Conservation (phyloP, 371 early-diverging fungal species). For the Saksenaea vasiformis region DNA sequence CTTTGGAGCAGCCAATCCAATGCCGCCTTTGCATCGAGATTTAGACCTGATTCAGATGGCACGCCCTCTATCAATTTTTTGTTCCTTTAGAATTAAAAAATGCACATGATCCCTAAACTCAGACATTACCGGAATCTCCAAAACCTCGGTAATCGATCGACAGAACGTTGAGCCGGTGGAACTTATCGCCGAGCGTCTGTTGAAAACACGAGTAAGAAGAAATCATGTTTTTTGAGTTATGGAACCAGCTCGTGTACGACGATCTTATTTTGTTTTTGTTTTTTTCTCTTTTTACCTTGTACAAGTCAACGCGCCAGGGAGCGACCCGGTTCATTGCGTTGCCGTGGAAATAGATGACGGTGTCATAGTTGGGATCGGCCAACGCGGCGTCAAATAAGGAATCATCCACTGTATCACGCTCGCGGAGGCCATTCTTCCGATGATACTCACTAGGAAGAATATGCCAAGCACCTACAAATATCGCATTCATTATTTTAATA, state of each 20-base stretch:
- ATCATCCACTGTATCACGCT: slow-evolving; percentile 10
- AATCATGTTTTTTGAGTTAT: not conserved
- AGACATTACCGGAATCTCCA: slow-evolving; percentile 42
- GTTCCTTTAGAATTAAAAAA: not conserved
- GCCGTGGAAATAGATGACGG: slow-evolving; percentile 49
- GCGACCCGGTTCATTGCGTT: slow-evolving; percentile 47
- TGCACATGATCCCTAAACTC: not conserved
- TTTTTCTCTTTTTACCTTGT: slow-evolving; percentile 30
- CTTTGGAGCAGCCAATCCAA: slow-evolving; percentile 36
- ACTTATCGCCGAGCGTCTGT: slow-evolving; percentile 23
- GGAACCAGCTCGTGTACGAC: not conserved
- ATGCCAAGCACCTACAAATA: slow-evolving; percentile 44
- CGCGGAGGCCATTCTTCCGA: slow-evolving; percentile 20
- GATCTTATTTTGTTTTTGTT: not conserved
- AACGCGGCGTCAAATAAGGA: slow-evolving; percentile 31
- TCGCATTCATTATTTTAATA: not conserved
- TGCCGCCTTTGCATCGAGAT: slow-evolving; percentile 37
- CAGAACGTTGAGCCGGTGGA: slow-evolving; percentile 38
- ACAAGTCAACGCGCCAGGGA: slow-evolving; percentile 46
- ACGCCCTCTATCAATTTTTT: slow-evolving; percentile 27
- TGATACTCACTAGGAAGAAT: slow-evolving; percentile 40
- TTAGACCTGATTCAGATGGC: slow-evolving; percentile 42
- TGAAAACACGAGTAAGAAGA: not conserved
- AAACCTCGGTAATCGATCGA: slow-evolving; percentile 51
- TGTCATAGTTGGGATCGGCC: slow-evolving; percentile 27